Evolutionary conservation across 176 grass and related monocot genomes (phyloP), one percentile per base, ranked within the genome.

Genomic region (Oryza meyeriana): DNA sequence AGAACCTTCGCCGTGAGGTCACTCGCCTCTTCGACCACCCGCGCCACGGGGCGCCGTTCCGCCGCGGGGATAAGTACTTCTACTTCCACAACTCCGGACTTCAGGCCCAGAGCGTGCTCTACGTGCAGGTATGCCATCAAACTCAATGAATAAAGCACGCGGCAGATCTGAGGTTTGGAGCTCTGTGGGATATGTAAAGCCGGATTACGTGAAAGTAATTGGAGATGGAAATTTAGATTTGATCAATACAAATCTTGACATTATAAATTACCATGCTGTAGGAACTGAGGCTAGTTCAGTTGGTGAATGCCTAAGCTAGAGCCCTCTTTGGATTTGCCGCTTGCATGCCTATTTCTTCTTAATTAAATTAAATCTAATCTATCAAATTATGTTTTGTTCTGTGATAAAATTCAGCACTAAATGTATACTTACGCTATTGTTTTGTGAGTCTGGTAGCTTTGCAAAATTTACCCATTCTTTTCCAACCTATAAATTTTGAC

Each of bases 101-200:
- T n/a, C 95, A 97, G 82, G 87, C 90, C 16, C 95, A 97, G 83
- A 97, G 92, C 69, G 95, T 97, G 7, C 88, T 97, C 76, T 97
- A 97, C 58, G 87, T 94, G 63, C 95, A 91, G 85, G 95, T 97
- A 85, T 28, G 69, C 28, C 73, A 79, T 20, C 5, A 29, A 13
- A 45, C 42, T 45, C 42, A 14, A 16, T 45, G 0, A 45, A 45
- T 14, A 45, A 45, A 45, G 3, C 12, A 1, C 0, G 12, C 27
- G 28, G 18, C 14, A 10, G 34, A 71, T 70, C 66, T 72, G n/a
- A 42, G 42, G 12, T 68, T 52, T 57, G 11, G 35, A 61, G 18
- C 57, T 76, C 31, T 39, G 2, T 3, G 26, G 18, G 25, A 62
- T 31, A 33, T 25, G 20, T 31, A n/a, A 26, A 13, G 24, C 36